Base-by-base conservation (phyloP, 108 stramenopile species). In the Skeletonema tropicum region DNA sequence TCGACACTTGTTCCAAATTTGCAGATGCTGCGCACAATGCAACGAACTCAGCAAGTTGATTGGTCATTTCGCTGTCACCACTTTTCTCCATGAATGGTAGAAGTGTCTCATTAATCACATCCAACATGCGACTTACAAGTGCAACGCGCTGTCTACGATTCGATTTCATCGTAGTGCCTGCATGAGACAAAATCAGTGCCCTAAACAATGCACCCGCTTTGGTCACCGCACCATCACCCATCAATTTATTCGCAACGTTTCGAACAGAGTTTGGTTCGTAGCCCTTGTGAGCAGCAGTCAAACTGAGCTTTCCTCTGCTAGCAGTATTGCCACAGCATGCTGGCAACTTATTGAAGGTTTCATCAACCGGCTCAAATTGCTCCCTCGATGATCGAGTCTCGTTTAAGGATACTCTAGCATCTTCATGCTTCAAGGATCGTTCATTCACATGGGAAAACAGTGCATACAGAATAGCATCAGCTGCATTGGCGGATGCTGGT, bases 101-200 rank as follows among this genome's bases (percentile, higher is more conserved):
- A 14, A 83, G 32, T 41, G 30, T 64, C n/a, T 79, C 78, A 5
- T 57, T 63, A 9, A 83, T 39, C 21, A 32, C 46, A 63, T 79
- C 68, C 21, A 79, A 42, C 36, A 48, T 70, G 39, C 59, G 59
- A 23, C 62, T 70, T 2, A 74, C 74, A 29, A 80, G 70, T 3
- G 60, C 62, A 35, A 79, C 46, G 36, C 83, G 66, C 49, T 80
- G 74, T 52, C 33, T 75, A n/a, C 70, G 75, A 61, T 70, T 75
- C 15, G 72, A 60, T 29, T n/a, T 64, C 68, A 52, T 66, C 35
- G 55, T 64, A 25, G 66, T 77, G 65, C 90, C 89, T 2, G 71
- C 76, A 68, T 95, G 94, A 71, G 83, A 77, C 76, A 95, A 76
- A 14, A 92, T 57, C 60, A 89, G 32, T 17, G 79, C 80, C 60